Conservation (phyloP, 306 rosid genomes). For the Glycine latifolia region DNA sequence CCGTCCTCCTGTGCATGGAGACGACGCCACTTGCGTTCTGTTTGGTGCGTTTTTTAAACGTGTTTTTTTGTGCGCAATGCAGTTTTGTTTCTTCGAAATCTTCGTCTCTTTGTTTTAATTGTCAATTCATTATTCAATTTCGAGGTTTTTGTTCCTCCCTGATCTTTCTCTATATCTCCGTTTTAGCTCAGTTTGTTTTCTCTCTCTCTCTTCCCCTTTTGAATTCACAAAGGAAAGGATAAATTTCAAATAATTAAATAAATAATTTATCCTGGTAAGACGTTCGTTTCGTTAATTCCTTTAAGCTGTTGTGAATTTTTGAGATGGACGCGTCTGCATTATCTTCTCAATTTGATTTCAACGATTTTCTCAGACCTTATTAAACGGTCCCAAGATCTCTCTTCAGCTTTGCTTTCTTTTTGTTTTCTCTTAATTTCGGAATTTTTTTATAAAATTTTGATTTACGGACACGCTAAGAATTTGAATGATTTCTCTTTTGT, state of each 20-base stretch:
- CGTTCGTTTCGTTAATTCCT: background rate
- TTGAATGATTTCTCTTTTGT: constrained; percentile 28
- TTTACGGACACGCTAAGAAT: background rate
- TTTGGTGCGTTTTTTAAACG: constrained; percentile 51
- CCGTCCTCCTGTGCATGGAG: constrained; percentile 33
- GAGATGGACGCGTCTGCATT: background rate
- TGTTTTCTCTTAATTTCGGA: background rate
- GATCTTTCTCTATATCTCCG: background rate
- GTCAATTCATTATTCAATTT: constrained; percentile 16
- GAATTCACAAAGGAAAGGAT: background rate
- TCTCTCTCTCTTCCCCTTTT: background rate
- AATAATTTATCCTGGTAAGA: background rate
- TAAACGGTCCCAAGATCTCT: constrained; percentile 24
- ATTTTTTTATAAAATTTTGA: constrained; percentile 1
- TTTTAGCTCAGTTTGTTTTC: constrained; percentile 45
- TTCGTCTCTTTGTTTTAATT: constrained; percentile 10
- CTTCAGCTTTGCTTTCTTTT: no score
- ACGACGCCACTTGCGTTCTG: background rate
- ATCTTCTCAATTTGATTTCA: constrained; percentile 24
- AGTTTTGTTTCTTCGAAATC: background rate
- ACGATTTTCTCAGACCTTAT: background rate
- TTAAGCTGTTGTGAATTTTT: no score
- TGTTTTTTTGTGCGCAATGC: background rate
- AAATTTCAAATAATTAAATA: background rate
- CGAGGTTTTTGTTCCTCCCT: background rate